Evolutionary conservation across 2,329 filamentous ascomycete species (phyloP).

Genomic region (Stagonosporopsis rhizophila): DNA sequence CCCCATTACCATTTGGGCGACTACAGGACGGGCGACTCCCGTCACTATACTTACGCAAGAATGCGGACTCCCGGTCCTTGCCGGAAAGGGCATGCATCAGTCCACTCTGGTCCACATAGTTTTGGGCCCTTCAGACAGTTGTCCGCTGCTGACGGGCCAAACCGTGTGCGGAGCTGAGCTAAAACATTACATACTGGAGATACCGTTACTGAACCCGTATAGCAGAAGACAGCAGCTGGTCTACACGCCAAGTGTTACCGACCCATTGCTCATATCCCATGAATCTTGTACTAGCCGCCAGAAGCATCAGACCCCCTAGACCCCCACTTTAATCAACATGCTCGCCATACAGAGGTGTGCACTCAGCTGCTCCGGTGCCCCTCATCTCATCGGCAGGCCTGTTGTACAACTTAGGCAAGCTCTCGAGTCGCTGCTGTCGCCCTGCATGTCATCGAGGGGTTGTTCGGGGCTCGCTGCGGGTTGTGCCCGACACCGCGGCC

Average conservation of each 20-base stretch:
- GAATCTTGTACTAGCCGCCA: constrained; percentile 33
- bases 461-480: not conserved
- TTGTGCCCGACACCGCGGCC: constrained; percentile 12
- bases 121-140: constrained; percentile 5
- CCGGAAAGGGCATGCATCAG: constrained; percentile 10
- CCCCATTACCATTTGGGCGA: constrained; percentile 10
- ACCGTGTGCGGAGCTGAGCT: constrained; percentile 14
- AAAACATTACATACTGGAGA: constrained; percentile 18
- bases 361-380: constrained; percentile 13
- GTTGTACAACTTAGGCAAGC: constrained; percentile 15
- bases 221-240: constrained; percentile 18
- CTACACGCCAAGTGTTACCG: constrained; percentile 37
- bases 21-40: constrained; percentile 6
- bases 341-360: constrained; percentile 20
- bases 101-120: constrained; percentile 20
- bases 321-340: constrained; percentile 36
- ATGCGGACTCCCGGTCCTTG: constrained; percentile 5
- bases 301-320: constrained; percentile 28
- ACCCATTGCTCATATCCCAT: constrained; percentile 22
- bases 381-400: constrained; percentile 9
- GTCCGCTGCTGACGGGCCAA: constrained; percentile 13
- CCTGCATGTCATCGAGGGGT: constrained; percentile 16
- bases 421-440: constrained; percentile 3
- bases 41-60: constrained; percentile 16
- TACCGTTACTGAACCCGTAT: constrained; percentile 22